Evolutionary conservation across 192 early-diverging fungal species (phyloP).

Genomic region (Diversispora epigaea): DNA sequence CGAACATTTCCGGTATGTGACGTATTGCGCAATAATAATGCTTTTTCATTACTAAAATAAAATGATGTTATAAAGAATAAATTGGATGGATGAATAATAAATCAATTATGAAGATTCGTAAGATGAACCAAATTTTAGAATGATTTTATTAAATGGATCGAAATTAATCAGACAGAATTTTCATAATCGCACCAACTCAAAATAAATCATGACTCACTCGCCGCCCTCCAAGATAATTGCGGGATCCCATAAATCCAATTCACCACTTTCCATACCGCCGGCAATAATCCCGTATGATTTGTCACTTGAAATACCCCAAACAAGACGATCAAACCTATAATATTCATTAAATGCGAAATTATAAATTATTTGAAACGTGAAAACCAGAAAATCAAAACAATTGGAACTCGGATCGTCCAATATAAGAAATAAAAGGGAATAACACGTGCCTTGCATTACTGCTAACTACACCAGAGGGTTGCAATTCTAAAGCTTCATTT

Average conservation of each 20-base stretch:
- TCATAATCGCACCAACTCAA: not conserved
- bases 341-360: no score
- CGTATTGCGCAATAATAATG: slow-evolving; percentile 65
- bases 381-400: no score
- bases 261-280: slow-evolving; percentile 93
- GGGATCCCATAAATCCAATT: slow-evolving; percentile 86
- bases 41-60: slow-evolving; percentile 45
- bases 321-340: slow-evolving; percentile 84
- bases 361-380: no score
- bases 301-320: slow-evolving; percentile 65
- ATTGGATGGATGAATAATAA: not conserved
- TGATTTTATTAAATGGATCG: not conserved
- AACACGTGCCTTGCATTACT: slow-evolving; percentile 59
- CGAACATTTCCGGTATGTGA: slow-evolving; percentile 87
- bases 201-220: slow-evolving; percentile 34
- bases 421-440: not conserved
- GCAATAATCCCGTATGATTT: slow-evolving; percentile 78
- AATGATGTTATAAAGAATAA: not conserved
- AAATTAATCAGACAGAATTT: no score
- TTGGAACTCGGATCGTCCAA: no score
- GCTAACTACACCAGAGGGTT: slow-evolving; percentile 54
- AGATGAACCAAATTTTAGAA: not conserved
- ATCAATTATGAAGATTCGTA: not conserved
- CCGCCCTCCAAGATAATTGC: slow-evolving; percentile 66
- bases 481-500: slow-evolving; percentile 42